Percentiles rank a stretch among this genome's conserved stretches.
Evolutionary conservation across 2,329 filamentous ascomycete genomes (phyloP).

Genomic region (Cercospora canescens): DNA sequence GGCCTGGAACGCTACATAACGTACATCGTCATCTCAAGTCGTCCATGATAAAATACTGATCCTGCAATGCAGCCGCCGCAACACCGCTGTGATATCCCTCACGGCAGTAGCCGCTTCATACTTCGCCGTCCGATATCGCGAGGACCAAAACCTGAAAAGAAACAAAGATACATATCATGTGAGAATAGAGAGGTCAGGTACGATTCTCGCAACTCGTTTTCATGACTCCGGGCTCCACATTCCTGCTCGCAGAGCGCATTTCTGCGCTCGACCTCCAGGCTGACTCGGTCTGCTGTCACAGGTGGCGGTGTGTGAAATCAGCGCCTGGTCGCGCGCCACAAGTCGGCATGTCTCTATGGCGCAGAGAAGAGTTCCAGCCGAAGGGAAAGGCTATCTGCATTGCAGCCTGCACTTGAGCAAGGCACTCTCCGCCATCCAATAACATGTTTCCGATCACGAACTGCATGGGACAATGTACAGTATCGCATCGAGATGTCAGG

Average conservation of each 20-base stretch:
- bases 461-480: not conserved
- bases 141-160: slow-evolving; percentile 11
- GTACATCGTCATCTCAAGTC: not conserved
- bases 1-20: slow-evolving; percentile 14
- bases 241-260: no score
- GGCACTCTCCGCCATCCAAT: no score
- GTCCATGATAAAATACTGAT: not conserved
- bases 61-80: slow-evolving; percentile 3
- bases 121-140: slow-evolving; percentile 7
- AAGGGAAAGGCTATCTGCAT: no score
- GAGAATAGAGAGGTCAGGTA: slow-evolving; percentile 14
- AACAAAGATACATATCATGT: slow-evolving; percentile 17
- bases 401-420: no score
- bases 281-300: not conserved
- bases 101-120: slow-evolving; percentile 10
- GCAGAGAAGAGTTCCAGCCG: no score
- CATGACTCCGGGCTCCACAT: no score
- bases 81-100: slow-evolving; percentile 9
- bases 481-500: not conserved
- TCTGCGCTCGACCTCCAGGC: no score
- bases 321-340: no score
- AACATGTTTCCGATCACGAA: no score
- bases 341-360: no score
- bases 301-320: not conserved
- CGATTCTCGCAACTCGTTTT: no score